These are phyloP conservation scores for Polygonum maritimum DNA, from an alignment of 148 eudicot genomes.

Conservation along the genomic window DNA sequence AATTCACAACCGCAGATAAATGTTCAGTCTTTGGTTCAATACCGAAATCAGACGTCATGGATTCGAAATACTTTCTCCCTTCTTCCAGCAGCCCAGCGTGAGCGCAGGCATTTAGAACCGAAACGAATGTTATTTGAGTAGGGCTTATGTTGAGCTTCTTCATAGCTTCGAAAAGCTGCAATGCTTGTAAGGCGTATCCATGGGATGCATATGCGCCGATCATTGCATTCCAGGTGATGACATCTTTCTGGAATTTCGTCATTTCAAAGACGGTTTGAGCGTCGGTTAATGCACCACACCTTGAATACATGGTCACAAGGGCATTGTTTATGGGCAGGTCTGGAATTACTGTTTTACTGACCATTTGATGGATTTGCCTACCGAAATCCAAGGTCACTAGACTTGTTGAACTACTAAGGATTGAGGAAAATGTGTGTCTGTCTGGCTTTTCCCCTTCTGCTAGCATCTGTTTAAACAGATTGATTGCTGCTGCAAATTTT, in stretches of 20 bases:
- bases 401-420: constrained; percentile 37
- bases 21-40: constrained; percentile 43
- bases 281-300: constrained; percentile 43
- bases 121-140: constrained; percentile 40
- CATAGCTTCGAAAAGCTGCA: constrained; percentile 41
- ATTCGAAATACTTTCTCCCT: constrained; percentile 31
- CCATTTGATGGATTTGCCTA: constrained; percentile 38
- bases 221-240: constrained; percentile 53
- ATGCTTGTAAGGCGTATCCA: constrained; percentile 32
- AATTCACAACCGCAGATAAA: constrained; percentile 34
- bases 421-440: constrained; percentile 39
- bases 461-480: constrained; percentile 36
- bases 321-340: constrained; percentile 44
- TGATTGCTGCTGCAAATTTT: constrained; percentile 33
- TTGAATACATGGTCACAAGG: constrained; percentile 50
- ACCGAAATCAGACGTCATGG: constrained; percentile 39
- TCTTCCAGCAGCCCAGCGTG: constrained; percentile 40
- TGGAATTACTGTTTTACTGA: constrained; percentile 26
- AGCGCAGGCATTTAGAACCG: constrained; percentile 47
- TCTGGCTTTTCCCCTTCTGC: constrained; percentile 35
- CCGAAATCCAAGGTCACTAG: constrained; percentile 32
- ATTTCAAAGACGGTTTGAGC: constrained; percentile 36
- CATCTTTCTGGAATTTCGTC: constrained; percentile 29
- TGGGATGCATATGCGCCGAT: constrained; percentile 52
- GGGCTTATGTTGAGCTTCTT: constrained; percentile 30